Evolutionary conservation across 2,329 filamentous ascomycete species (phyloP).

Genomic region (Gaeumannomyces sp.): DNA sequence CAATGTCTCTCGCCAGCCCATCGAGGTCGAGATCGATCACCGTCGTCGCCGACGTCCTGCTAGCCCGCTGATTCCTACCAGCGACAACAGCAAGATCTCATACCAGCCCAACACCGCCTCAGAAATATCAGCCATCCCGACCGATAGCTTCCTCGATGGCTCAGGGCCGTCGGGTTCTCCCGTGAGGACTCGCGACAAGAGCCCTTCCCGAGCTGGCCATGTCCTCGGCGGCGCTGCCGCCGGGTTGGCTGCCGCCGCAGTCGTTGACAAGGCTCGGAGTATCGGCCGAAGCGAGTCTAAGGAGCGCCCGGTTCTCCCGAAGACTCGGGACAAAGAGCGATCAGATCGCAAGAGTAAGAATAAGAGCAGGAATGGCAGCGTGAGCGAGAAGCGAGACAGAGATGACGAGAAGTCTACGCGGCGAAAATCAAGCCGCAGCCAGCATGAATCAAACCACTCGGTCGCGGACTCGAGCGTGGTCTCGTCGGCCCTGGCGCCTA

Average conservation of each 20-base stretch:
- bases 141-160: constrained; percentile 57
- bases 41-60: constrained; percentile 52
- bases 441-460: constrained; percentile 47
- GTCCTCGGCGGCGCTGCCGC: constrained; percentile 32
- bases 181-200: constrained; percentile 33
- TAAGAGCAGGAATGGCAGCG: constrained; percentile 45
- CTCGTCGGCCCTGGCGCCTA: constrained; percentile 47
- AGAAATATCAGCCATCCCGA: constrained; percentile 73
- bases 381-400: constrained; percentile 33
- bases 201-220: constrained; percentile 33
- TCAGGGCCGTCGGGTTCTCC: constrained; percentile 37
- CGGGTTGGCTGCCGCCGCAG: constrained; percentile 31
- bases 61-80: constrained; percentile 58
- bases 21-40: constrained; percentile 81
- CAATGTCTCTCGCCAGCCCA: constrained; percentile 67
- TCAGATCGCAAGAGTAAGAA: constrained; percentile 43
- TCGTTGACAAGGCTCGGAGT: constrained; percentile 36
- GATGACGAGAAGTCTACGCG: constrained; percentile 39
- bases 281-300: constrained; percentile 38
- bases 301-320: constrained; percentile 31
- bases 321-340: constrained; percentile 33
- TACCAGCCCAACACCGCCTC: constrained; percentile 65
- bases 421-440: constrained; percentile 45
- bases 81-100: constrained; percentile 48
- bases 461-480: constrained; percentile 48